A percentile compares a stretch with the other conserved stretches of the same genome.
Conservation (phyloP, 2,329 filamentous ascomycete genomes). For the Aspergillus fumigatiaffinis region DNA sequence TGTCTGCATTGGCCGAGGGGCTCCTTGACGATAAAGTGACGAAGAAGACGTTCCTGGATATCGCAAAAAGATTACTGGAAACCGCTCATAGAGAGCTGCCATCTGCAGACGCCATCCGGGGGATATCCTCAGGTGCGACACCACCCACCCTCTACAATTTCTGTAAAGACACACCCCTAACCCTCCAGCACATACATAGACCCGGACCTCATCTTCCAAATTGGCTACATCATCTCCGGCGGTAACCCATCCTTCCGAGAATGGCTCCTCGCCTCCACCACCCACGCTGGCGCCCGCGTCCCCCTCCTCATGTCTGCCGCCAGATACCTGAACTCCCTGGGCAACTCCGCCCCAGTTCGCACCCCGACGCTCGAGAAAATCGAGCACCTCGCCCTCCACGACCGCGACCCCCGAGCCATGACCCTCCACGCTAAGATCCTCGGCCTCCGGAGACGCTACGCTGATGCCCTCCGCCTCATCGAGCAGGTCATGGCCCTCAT, state of each 20-base stretch:
- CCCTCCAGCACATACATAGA: slow-evolving; percentile 8
- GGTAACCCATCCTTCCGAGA: slow-evolving; percentile 4
- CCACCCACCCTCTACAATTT: not conserved
- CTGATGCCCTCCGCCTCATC: slow-evolving; percentile 20
- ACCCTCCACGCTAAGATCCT: slow-evolving; percentile 27
- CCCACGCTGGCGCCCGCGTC: slow-evolving; percentile 17
- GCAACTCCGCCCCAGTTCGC: slow-evolving; percentile 1
- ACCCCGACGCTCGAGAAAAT: slow-evolving; percentile 15
- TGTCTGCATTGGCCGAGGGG: not conserved
- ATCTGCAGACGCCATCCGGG: slow-evolving; percentile 5
- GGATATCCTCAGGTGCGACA: slow-evolving; percentile 8
- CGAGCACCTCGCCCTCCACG: slow-evolving; percentile 19
- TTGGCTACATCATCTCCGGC: slow-evolving; percentile 13
- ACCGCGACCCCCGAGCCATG: slow-evolving; percentile 26
- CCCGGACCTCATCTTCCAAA: slow-evolving; percentile 22
- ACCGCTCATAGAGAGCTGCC: slow-evolving; percentile 7
- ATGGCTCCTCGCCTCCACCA: slow-evolving; percentile 21
- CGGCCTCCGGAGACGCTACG: slow-evolving; percentile 15
- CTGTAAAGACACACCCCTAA: not conserved
- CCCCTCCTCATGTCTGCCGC: slow-evolving; percentile 14
- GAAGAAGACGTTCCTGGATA: slow-evolving; percentile 13
- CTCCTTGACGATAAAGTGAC: slow-evolving; percentile 2
- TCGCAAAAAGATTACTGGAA: slow-evolving; percentile 12
- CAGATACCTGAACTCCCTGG: slow-evolving; percentile 4
- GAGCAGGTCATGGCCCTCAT: slow-evolving; percentile 23